Evolutionary conservation across 176 grass and related monocot species (phyloP), one percentile per base, ranked within the genome.

Genomic region (Hordeum marinum): DNA sequence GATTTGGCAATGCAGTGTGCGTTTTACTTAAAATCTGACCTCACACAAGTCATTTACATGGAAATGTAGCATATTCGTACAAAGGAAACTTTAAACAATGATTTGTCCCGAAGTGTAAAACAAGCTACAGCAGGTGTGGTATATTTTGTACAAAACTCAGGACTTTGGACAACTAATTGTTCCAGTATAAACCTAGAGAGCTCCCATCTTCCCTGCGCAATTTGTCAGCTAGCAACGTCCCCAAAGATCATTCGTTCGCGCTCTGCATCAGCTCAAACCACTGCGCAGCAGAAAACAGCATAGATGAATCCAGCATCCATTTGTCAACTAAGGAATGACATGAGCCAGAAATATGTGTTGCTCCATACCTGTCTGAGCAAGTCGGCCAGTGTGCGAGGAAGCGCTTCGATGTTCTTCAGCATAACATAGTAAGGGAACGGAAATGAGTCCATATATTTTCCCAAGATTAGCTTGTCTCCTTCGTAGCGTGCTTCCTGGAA

Each of bases 231-330:
- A 36, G 48, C 48, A 9, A 48, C 37, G 9, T 83, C 62, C 77
- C 75, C 9, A 76, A 69, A 9, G 66, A 31, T 90, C 88, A 90
- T 8, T 98, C 91, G 39, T 83, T 93, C 5, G 84, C 24, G 50
- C 74, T 86, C 68, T 94, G 96, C 96, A 95, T 95, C 67, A 98
- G 83, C 87, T 95, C 96, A 76, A 94, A 95, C 96, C 96, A 98
- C 96, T 98, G 96, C 91, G 31, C 35, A 63, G 11, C 59, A 87
- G 46, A 80, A 85, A 54, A 85, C 11, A 79, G 24, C 36, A 78
- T 17, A 62, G 29, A 77, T 88, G 29, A 75, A 32, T 54, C 54
- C 1, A 50, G 4, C 43, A 84, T 75, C 34, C 26, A 59, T 36
- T 82, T 75, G 45, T 4, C 54, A 59, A 45, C 46, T 39, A 50